phyloP scores from a whole-genome alignment of 2,329 filamentous ascomycete species.

The Periconia sp. region DNA sequence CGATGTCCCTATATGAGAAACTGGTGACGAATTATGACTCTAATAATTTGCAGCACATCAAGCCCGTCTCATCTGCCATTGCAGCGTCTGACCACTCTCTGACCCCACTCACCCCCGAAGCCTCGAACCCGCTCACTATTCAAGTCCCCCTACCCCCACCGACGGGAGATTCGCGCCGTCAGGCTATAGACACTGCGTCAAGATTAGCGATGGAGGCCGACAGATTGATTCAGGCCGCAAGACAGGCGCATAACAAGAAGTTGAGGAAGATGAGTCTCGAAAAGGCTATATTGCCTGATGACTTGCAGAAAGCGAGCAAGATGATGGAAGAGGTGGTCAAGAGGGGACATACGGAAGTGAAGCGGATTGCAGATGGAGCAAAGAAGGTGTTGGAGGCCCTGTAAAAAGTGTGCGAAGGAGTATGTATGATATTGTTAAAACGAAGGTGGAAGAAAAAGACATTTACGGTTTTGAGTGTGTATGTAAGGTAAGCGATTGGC shows the following conservation, averaged over 20 bases:
- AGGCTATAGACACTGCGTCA: slow-evolving; percentile 41
- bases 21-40: background rate
- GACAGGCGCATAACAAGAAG: slow-evolving; percentile 53
- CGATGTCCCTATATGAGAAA: background rate
- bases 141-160: slow-evolving; percentile 59
- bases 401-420: slow-evolving; percentile 9
- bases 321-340: slow-evolving; percentile 56
- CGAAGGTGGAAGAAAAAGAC: background rate
- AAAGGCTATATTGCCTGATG: slow-evolving; percentile 49
- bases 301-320: slow-evolving; percentile 51
- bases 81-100: slow-evolving; percentile 54
- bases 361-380: slow-evolving; percentile 51
- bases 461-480: background rate
- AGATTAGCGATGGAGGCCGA: slow-evolving; percentile 48
- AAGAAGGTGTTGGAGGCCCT: slow-evolving; percentile 49
- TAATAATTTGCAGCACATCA: slow-evolving; percentile 51
- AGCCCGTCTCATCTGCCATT: slow-evolving; percentile 57
- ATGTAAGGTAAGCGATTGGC: no score
- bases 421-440: background rate
- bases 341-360: slow-evolving; percentile 51
- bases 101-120: slow-evolving; percentile 53
- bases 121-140: slow-evolving; percentile 53
- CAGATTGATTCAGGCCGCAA: slow-evolving; percentile 45
- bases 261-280: slow-evolving; percentile 47
- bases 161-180: slow-evolving; percentile 57